Conservation (phyloP, 2,329 filamentous ascomycete genomes). For the Trichoderma sp. region DNA sequence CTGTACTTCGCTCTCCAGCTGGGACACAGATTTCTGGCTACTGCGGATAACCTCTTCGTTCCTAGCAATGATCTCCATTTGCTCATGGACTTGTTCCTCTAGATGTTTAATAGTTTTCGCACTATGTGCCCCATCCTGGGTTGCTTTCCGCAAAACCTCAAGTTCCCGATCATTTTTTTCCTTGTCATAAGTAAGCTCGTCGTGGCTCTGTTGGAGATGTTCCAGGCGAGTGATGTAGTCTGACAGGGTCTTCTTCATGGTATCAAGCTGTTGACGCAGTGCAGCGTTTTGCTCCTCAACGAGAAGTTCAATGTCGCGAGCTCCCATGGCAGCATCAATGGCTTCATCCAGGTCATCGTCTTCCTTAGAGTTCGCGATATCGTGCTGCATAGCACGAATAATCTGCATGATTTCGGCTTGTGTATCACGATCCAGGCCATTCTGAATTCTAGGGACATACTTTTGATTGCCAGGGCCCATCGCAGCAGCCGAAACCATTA, state of each 20-base stretch:
- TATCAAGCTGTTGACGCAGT: conserved; percentile 54
- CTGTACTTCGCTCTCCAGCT: conserved; percentile 59
- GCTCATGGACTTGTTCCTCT: conserved; percentile 61
- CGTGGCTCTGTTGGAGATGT: conserved; percentile 62
- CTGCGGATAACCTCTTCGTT: conserved; percentile 59
- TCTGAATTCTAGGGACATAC: conserved; percentile 53
- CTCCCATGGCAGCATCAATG: conserved; percentile 44
- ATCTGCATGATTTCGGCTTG: conserved; percentile 51
- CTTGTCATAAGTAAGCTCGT: conserved; percentile 65
- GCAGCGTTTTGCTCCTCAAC: conserved; percentile 58
- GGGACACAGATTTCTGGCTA: conserved; percentile 44
- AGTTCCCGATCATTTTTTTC: conserved; percentile 58
- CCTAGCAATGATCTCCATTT: conserved; percentile 68
- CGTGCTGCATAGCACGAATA: conserved; percentile 45
- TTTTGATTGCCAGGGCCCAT: conserved; percentile 58
- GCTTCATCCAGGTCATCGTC: conserved; percentile 45
- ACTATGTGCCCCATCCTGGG: conserved; percentile 54
- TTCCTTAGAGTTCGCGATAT: conserved; percentile 40
- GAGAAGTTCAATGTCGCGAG: conserved; percentile 57
- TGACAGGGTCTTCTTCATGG: conserved; percentile 58
- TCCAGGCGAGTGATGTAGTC: conserved; percentile 62
- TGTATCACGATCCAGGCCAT: conserved; percentile 44
- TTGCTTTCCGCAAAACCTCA: conserved; percentile 52
- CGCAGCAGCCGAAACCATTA: conserved; percentile 63
- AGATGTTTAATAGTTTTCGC: conserved; percentile 56